phyloP scores from a whole-genome alignment of 2,329 filamentous ascomycete species.

The Colletotrichum sp. region DNA sequence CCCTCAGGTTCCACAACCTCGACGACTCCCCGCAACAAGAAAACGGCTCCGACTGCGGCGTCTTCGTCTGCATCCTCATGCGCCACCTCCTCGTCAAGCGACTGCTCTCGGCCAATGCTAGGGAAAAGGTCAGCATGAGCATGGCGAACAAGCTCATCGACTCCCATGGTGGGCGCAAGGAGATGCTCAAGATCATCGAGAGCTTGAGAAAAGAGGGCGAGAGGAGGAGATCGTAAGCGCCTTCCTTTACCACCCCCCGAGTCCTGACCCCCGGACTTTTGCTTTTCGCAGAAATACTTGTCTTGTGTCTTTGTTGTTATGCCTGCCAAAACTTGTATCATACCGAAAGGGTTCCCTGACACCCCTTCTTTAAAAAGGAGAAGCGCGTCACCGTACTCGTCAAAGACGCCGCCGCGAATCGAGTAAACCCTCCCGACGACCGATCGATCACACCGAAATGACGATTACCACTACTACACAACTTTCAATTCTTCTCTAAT shows the following conservation, averaged over 20 bases:
- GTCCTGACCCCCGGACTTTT: not conserved
- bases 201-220: conserved; percentile 86
- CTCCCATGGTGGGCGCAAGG: conserved; percentile 79
- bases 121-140: conserved; percentile 92
- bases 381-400: conserved; percentile 39
- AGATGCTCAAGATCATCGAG: conserved; percentile 91
- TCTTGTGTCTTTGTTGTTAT: not conserved
- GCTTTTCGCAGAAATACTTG: not conserved
- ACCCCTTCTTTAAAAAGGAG: conserved; percentile 27
- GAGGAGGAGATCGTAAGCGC: conserved; percentile 77
- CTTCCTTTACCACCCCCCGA: not conserved
- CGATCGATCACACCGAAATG: not conserved
- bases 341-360: conserved; percentile 6
- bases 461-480: not conserved
- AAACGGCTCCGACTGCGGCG: conserved; percentile 91
- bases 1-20: conserved; percentile 79
- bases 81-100: conserved; percentile 87
- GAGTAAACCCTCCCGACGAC: conserved; percentile 35
- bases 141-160: conserved; percentile 86
- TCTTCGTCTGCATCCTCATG: conserved; percentile 97
- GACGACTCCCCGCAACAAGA: conserved; percentile 89
- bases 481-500: not conserved
- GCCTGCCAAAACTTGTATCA: not conserved
- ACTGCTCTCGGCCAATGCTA: conserved; percentile 78
- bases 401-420: conserved; percentile 47